Percentiles rank a stretch among this genome's conserved stretches.
Conservation (phyloP, 2,329 filamentous ascomycete species). For the Dothistroma pini region DNA sequence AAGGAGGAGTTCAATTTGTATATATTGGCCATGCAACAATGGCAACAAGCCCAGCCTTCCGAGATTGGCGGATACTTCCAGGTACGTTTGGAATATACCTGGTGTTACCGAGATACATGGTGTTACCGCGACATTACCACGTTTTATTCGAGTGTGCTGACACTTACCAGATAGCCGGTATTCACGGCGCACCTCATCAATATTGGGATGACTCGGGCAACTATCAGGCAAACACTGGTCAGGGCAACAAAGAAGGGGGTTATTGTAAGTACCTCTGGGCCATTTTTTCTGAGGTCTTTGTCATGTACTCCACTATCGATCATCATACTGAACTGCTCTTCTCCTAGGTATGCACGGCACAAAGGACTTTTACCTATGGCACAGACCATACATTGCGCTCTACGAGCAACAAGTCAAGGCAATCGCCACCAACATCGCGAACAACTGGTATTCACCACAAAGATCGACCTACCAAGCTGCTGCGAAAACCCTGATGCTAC, state of each 20-base stretch:
- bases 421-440: conserved; percentile 40
- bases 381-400: conserved; percentile 71
- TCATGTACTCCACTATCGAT: not conserved
- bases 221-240: conserved; percentile 37
- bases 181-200: conserved; percentile 70
- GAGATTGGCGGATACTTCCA: conserved; percentile 73
- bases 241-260: conserved; percentile 56
- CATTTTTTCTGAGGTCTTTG: too few species aligned
- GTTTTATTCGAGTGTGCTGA: not conserved
- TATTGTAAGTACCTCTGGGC: conserved; percentile 49
- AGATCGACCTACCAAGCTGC: conserved; percentile 37
- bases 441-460: conserved; percentile 9
- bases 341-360: conserved; percentile 61
- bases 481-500: conserved; percentile 40
- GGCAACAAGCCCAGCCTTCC: conserved; percentile 60
- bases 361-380: conserved; percentile 78
- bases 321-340: not conserved
- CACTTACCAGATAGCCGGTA: conserved; percentile 49
- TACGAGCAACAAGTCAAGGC: conserved; percentile 42
- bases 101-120: not conserved
- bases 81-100: conserved; percentile 52
- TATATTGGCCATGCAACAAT: conserved; percentile 67
- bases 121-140: not conserved
- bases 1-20: conserved; percentile 56
- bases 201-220: conserved; percentile 52